Base-by-base conservation (phyloP, 2,329 filamentous ascomycete genomes). In the Penicillium freii region DNA sequence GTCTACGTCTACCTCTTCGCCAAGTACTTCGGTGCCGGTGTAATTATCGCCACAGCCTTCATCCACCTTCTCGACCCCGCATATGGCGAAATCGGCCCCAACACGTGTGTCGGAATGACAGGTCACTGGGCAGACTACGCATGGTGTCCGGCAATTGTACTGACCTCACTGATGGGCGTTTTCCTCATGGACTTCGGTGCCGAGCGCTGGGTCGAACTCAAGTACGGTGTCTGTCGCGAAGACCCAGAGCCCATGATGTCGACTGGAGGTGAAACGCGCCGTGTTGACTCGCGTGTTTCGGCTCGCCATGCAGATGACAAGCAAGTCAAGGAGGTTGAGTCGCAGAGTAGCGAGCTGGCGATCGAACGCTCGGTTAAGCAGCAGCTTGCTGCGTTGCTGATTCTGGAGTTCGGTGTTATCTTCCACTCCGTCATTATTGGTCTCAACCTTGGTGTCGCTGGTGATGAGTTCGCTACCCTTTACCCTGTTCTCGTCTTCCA, bases 361-460 rank as follows among this genome's bases (percentile, higher is more conserved):
- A 62, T 67, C 5, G 71, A 74, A 21, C 66, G 64, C 4, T 71
- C 73, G 0, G 74, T 74, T 61, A 60, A 46, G 8, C 71, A 73
- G 48, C 74, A 77, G 48, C 73, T 77, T 31, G 71, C 74, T 47
- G 77, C 67, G 21, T 77, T 70, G 66, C 69, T 77, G 27, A 77
- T 79, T 42, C 78, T 84, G 25, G 84, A 86, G 68, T 86, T 80
- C 64, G 84, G 84, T 59, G 81, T 87, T 59, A 81, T 87, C 54
- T 86, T 87, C 73, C 84, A 87, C 73, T 84, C 81, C 4, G 80
- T 87, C 48, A 84, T 87, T 68, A 86, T 87, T 59, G 84, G 84
- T 2, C 77, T 87, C 52, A 87, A 84, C 52, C 75, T 87, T 10
- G 85, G 82, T 9, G 83, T 85, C n/a, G 78, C 81, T 0, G 80